Base-by-base conservation (phyloP, 2,329 filamentous ascomycete genomes). In the Hortaea sp. region DNA sequence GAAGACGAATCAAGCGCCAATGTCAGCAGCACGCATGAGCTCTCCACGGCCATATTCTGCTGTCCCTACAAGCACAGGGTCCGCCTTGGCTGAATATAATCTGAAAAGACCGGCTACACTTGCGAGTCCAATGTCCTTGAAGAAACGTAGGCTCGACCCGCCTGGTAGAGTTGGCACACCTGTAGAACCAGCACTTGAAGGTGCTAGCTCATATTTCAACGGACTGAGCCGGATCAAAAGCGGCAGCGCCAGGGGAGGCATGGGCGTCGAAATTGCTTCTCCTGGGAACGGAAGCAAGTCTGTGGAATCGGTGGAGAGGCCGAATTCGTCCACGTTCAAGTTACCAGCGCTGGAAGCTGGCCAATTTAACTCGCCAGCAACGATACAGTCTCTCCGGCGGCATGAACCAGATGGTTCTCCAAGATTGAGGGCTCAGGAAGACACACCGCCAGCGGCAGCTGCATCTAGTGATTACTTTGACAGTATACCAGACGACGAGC, bases 201-300 rank as follows among this genome's bases (percentile, higher is more conserved):
- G 35, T 32, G 39, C 41, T 6, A 51, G 42, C 31, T 29, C 30
- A 9, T 35, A 44, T 34, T 60, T 69, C 49, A 59, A 56, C 38
- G 57, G 63, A 5, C 70, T 68, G 63, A 70, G 68, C 35, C 63
- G 66, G 7, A 71, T 72, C 54, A 72, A 70, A 49, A 70, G 65
- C 45, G 63, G 63, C 13, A 42, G 38, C 5, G 39, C 48, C 5
- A 43, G 46, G 3, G 39, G 10, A 7, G 37, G 37, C 7, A 10
- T 7, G 37, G 7, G 7, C 20, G 37, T 10, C 11, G 11, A 10
- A 7, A 27, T 27, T 7, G 20, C 20, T 20, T 20, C 20, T 20
- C 37, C 37, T 13, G 20, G 20, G 20, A 20, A 20, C 20, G 20
- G 20, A 20, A 20, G 20, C 20, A 20, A 20, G 20, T 20, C 20